phyloP scores from a whole-genome alignment of 768 basidiomycete genomes.

The Ephemerocybe angulata region DNA sequence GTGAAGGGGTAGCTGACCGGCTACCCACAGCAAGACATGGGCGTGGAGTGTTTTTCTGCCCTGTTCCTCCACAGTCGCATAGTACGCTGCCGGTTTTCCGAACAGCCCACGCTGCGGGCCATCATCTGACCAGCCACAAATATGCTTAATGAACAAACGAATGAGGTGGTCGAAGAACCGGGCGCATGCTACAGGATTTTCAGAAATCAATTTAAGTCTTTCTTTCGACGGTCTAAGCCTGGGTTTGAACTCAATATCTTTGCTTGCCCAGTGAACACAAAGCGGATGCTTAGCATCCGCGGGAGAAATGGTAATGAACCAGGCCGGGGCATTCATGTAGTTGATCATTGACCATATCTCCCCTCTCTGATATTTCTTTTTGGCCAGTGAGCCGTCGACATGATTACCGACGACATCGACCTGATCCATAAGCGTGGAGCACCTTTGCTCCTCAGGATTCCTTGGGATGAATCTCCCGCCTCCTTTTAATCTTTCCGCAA shows the following conservation, averaged over 20 bases:
- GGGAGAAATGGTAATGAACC: constrained; percentile 1
- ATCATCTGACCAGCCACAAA: not conserved
- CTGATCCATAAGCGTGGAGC: not conserved
- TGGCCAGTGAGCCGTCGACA: not conserved
- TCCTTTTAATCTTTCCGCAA: not conserved
- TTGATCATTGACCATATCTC: constrained; percentile 1
- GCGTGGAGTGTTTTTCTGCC: constrained; percentile 11
- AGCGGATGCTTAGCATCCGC: not conserved
- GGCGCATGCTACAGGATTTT: constrained; percentile 21
- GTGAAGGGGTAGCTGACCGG: not conserved
- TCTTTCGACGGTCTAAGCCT: not conserved
- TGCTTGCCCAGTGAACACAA: not conserved
- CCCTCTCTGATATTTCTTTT: not conserved
- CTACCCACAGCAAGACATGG: constrained; percentile 10
- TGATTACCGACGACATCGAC: not conserved
- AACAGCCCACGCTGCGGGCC: constrained; percentile 13
- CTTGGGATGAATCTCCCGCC: not conserved
- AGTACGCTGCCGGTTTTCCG: constrained; percentile 22
- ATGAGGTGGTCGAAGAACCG: not conserved
- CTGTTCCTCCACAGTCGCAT: constrained; percentile 24
- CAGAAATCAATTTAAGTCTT: constrained; percentile 9
- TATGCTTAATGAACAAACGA: not conserved
- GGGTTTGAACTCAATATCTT: not conserved
- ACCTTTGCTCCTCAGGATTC: not conserved
- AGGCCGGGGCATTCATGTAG: not conserved